Base-by-base conservation (phyloP, 495 filamentous ascomycete species). In the Cercophora newfieldiana region DNA sequence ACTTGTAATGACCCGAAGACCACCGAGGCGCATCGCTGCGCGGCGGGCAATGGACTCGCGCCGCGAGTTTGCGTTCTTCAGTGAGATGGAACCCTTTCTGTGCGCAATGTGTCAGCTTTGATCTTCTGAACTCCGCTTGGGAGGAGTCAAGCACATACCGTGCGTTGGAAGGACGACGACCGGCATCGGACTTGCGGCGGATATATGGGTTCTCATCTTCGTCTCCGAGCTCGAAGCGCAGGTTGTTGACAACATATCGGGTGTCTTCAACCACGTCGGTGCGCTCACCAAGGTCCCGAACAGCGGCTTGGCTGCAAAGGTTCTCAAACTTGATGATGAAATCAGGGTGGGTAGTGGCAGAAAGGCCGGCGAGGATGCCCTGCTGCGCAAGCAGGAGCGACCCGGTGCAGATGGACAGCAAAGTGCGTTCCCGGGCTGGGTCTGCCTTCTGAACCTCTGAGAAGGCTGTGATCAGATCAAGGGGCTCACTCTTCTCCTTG, bases 161-260 rank as follows among this genome's bases (percentile, higher is more conserved):
- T 53, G 84, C 88, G 69, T 82, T 86, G 21, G 85, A 85, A n/a
- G 86, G 83, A 61, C 86, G 82, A 47, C 86, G 75, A 44, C 79
- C 83, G 67, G 83, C 85, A 48, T 88, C 84, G 56, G 80, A 80
- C 84, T 89, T 90, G 78, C 82, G 84, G 47, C 89, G 81, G 68
- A 91, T 86, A 73, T 90, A 92, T 14, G 89, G 89, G 75, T 90
- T 91, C 76, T 90, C 87, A 47, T 90, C 88, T 71, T 90, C 86
- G 66, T 90, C 86, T 62, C 88, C 88, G 44, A 91, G 80, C 64
- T 92, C 89, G 74, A 91, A 92, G 61, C 89, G 87, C 51, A 89
- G 83, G 74, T 92, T 92, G 79, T 92, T 92, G 71, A 93, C 90
- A 8, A 93, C 85, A 68, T 92, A 93, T 69, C 91, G 83, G 72